phyloP scores from a whole-genome alignment of 2,329 filamentous ascomycete genomes.

The Monosporascus cannonballus region DNA sequence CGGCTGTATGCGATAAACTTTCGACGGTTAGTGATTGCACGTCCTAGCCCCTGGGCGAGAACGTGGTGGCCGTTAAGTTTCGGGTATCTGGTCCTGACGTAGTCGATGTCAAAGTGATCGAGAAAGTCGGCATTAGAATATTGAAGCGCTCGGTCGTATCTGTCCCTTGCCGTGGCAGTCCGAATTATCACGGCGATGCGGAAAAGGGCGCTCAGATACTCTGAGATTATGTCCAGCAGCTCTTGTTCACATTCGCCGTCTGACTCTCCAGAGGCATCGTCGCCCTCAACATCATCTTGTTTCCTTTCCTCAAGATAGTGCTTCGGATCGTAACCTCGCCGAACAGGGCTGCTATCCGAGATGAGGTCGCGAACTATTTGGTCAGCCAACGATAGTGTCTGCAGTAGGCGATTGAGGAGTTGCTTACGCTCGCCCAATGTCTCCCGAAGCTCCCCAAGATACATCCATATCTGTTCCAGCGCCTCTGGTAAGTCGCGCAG shows the following conservation, averaged over 20 bases:
- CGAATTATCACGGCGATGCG: constrained; percentile 7
- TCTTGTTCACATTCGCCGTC: too few relatives aligned
- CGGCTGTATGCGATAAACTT: constrained; percentile 24
- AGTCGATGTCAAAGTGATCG: constrained; percentile 9
- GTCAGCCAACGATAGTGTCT: too few relatives aligned
- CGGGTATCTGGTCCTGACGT: constrained; percentile 13
- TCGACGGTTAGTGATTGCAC: constrained; percentile 22
- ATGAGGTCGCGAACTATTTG: too few relatives aligned
- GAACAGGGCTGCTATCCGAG: too few relatives aligned
- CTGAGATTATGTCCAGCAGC: too few relatives aligned
- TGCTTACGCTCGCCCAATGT: constrained; percentile 7
- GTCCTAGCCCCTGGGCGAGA: constrained; percentile 21
- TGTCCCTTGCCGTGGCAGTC: constrained; percentile 6
- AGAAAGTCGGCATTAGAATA: not conserved
- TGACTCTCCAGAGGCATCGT: too few relatives aligned
- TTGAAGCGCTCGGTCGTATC: constrained; percentile 6
- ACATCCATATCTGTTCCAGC: constrained; percentile 1
- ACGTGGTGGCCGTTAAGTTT: constrained; percentile 6
- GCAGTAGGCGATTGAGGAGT: too few relatives aligned
- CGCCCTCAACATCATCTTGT: too few relatives aligned
- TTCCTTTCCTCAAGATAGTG: too few relatives aligned
- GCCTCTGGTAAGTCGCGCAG: constrained; percentile 1
- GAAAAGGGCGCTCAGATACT: constrained; percentile 4
- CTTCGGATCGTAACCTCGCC: too few relatives aligned
- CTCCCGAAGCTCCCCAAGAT: constrained; percentile 6